phyloP scores from a whole-genome alignment of 2,329 filamentous ascomycete genomes.

The Diaporthe helianthi region DNA sequence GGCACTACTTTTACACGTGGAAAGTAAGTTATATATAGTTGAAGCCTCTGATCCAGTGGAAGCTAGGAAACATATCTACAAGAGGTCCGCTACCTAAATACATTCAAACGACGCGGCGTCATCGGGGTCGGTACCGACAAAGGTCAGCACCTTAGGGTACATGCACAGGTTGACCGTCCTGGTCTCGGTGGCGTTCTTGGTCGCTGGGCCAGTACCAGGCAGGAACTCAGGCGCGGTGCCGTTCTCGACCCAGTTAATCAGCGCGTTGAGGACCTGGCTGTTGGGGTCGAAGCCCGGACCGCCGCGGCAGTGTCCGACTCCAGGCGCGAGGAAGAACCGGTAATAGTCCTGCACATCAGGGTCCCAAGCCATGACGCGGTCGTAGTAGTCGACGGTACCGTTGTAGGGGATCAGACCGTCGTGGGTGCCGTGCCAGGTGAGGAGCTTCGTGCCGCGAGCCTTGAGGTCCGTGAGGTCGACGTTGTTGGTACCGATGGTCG shows the following conservation, averaged over 20 bases:
- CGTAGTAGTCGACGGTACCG: conserved; percentile 40
- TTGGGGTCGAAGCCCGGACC: conserved; percentile 39
- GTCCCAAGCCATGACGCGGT: conserved; percentile 35
- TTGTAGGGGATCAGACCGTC: conserved; percentile 37
- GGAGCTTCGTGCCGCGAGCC: conserved; percentile 53
- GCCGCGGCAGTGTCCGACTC: conserved; percentile 43
- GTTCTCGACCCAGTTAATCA: conserved; percentile 42
- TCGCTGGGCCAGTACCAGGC: conserved; percentile 3
- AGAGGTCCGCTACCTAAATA: neutral
- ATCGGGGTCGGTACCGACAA: conserved; percentile 15
- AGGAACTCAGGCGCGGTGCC: conserved; percentile 38
- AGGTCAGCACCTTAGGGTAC: conserved; percentile 21
- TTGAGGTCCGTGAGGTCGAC: conserved; percentile 55
- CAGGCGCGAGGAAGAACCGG: conserved; percentile 43
- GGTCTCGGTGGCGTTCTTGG: neutral
- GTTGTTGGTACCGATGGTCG: conserved; percentile 38
- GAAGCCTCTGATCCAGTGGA: neutral
- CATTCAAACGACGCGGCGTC: conserved; percentile 17
- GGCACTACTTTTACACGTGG: neutral
- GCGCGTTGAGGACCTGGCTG: conserved; percentile 36
- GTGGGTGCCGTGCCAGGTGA: conserved; percentile 55
- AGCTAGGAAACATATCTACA: neutral
- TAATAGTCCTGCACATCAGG: conserved; percentile 40
- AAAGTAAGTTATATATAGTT: neutral
- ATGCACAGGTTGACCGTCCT: conserved; percentile 21